Evolutionary conservation across 345 rosid species (phyloP).

Genomic region (Populus tremula): DNA sequence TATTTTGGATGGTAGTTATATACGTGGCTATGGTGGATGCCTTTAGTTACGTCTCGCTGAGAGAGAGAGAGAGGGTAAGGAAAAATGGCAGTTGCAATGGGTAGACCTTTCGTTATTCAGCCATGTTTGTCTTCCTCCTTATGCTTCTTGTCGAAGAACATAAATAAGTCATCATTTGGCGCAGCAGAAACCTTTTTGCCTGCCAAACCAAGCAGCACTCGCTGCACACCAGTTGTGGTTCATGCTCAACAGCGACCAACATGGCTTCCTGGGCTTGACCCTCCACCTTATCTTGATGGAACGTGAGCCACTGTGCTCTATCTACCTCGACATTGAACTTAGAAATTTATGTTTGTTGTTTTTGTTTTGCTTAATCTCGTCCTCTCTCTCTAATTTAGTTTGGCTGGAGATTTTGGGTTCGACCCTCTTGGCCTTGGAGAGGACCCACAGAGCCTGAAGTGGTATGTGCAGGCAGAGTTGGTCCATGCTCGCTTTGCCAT

Average conservation of each 20-base stretch:
- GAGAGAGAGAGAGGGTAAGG: slow-evolving; percentile 14
- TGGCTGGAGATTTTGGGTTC: slow-evolving; percentile 87
- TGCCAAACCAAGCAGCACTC: slow-evolving; percentile 12
- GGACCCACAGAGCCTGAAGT: slow-evolving; percentile 79
- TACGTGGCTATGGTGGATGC: slow-evolving; percentile 21
- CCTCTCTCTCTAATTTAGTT: slow-evolving; percentile 28
- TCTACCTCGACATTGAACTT: not conserved
- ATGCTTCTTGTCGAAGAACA: not conserved
- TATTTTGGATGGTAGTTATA: slow-evolving; percentile 6
- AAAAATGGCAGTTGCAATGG: slow-evolving; percentile 38
- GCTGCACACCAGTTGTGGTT: slow-evolving; percentile 16
- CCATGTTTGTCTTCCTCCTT: slow-evolving; percentile 31
- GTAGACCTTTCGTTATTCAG: slow-evolving; percentile 36
- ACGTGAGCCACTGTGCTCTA: slow-evolving; percentile 44
- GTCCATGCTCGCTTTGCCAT: slow-evolving; percentile 91
- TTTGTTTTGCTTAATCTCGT: not conserved
- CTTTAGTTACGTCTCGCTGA: slow-evolving; percentile 13
- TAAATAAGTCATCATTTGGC: slow-evolving; percentile 14
- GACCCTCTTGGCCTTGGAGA: slow-evolving; percentile 95
- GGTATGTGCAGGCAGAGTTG: slow-evolving; percentile 96
- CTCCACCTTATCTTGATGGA: slow-evolving; percentile 85
- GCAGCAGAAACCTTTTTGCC: slow-evolving; percentile 13
- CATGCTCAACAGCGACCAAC: slow-evolving; percentile 72
- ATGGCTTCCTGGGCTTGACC: slow-evolving; percentile 92
- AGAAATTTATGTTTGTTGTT: no score